Evolutionary conservation across 306 rosid genomes (phyloP), one percentile per base, ranked within the genome.

Genomic region (Comarum palustre): DNA sequence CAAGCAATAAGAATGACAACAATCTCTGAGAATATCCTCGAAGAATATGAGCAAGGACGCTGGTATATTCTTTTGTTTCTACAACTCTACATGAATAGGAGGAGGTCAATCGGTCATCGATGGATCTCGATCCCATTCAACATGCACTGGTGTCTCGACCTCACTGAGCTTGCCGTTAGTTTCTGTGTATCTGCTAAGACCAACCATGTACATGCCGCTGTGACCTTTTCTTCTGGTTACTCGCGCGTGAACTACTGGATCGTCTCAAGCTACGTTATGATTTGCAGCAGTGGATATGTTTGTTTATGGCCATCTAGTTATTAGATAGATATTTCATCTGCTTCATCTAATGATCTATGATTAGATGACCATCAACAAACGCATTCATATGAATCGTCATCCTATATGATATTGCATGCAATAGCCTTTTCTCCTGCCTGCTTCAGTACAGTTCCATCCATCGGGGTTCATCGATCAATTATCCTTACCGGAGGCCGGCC

Each of bases 331-430:
- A 5, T 24, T 10, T 16, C 6, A 0, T 27, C 50, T 20, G 64
- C 38, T 54, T 54, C 6, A 54, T 54, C 22, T 54, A 31, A 15
- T 3, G 20, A 0, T 34, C 31, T 22, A 54, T 59, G 71, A 68
- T 81, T 78, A 80, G 85, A 84, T 84, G 85, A 73, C 80, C 88
- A 84, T 78, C 88, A 84, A 81, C 83, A 41, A 81, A 84, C 81
- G 73, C 73, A 11, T 82, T 46, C 74, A 70, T n/a, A n/a, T 78
- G 77, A 62, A 57, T 13, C 38, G 32, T 27, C 63, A 57, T 27
- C 1, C 42, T 38, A 14, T 66, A 76, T n/a, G 60, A 50, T 4
- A 62, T 72, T 72, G 67, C 73, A 22, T 64, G 48, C 71, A 51
- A 20, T 34, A 14, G 32, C 42, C 31, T 1, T 13, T 12, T 15